Evolutionary conservation across 176 grass and related monocot species (phyloP).

Genomic region (Pontederia paniculata): DNA sequence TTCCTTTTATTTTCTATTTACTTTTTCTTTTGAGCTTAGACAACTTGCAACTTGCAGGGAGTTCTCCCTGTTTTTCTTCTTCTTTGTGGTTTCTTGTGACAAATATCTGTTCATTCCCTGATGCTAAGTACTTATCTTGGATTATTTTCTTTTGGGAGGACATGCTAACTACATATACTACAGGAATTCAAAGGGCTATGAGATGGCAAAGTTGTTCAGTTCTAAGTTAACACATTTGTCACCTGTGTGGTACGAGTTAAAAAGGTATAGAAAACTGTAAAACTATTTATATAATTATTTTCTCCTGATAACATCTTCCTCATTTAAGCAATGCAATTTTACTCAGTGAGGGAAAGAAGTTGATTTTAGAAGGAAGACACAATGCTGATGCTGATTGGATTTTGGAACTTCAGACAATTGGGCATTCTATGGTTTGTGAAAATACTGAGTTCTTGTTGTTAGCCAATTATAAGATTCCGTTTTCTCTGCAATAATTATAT

Average conservation of each 20-base stretch:
- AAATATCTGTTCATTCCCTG: too few species aligned
- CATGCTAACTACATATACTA: conserved; percentile 2
- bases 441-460: conserved; percentile 7
- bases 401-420: conserved; percentile 54
- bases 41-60: too few species aligned
- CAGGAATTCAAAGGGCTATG: conserved; percentile 97
- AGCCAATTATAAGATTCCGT: neutral
- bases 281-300: neutral
- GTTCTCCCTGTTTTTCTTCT: too few species aligned
- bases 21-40: too few species aligned
- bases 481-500: neutral
- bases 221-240: conserved; percentile 78
- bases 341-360: conserved; percentile 54
- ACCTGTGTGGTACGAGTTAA: conserved; percentile 94
- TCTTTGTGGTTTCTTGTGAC: neutral
- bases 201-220: conserved; percentile 80
- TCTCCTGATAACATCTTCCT: neutral
- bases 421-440: conserved; percentile 45
- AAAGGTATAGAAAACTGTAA: conserved; percentile 41
- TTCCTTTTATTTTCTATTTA: too few species aligned
- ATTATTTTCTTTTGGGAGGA: too few species aligned
- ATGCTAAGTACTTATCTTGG: too few species aligned
- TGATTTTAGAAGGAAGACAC: conserved; percentile 67
- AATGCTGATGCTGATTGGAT: conserved; percentile 79
- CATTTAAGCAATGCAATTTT: conserved; percentile 4